A percentile compares a stretch with the other conserved stretches of the same genome.
phyloP scores from a whole-genome alignment of 2,329 filamentous ascomycete genomes.

The Graphilbum fragrans region DNA sequence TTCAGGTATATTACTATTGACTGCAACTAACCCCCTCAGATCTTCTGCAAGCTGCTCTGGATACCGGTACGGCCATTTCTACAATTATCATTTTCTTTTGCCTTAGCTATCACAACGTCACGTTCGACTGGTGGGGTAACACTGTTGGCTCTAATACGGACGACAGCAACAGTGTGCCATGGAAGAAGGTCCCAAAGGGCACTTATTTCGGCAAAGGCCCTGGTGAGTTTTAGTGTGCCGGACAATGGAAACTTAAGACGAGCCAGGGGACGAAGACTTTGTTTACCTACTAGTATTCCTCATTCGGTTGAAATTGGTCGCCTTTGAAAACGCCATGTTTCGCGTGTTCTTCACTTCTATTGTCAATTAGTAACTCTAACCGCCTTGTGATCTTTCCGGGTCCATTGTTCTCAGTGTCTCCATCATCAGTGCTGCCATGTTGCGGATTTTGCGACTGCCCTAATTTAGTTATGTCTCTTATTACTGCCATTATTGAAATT shows the following conservation, averaged over 20 bases:
- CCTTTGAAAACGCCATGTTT: background rate
- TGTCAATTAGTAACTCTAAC: no score
- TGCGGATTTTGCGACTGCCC: no score
- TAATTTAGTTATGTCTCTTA: no score
- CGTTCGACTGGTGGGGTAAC: constrained; percentile 39
- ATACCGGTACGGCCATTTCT: constrained; percentile 37
- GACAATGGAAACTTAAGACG: background rate
- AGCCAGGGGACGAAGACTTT: background rate
- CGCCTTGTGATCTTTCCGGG: no score
- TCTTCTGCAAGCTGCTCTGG: constrained; percentile 5
- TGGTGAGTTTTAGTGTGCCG: constrained; percentile 1
- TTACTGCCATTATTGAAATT: no score
- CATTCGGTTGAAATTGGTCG: background rate
- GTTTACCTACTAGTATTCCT: background rate
- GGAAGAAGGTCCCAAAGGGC: constrained; percentile 2
- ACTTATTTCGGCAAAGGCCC: constrained; percentile 4
- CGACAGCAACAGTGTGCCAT: constrained; percentile 3
- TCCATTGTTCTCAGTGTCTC: no score
- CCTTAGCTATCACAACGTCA: constrained; percentile 25
- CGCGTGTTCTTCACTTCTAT: background rate
- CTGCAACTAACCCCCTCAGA: constrained; percentile 1
- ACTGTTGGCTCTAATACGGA: constrained; percentile 14
- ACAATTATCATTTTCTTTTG: constrained; percentile 39
- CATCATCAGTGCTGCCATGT: no score
- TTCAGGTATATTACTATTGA: background rate